Evolutionary conservation across 805 yeast species (phyloP).

Genomic region (Millerago galiae): DNA sequence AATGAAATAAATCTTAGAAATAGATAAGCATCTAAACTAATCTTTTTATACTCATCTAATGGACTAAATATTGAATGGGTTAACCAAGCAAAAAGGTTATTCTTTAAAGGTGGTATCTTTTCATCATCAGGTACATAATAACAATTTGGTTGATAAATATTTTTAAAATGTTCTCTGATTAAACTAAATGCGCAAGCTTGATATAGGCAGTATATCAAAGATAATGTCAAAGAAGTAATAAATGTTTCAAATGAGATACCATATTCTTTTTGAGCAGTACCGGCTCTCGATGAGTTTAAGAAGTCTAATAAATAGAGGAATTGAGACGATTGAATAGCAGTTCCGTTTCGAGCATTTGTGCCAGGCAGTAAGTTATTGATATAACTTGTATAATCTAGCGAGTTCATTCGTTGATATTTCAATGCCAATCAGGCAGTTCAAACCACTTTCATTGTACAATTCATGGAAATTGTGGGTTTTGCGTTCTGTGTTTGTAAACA

Average conservation of each 20-base stretch:
- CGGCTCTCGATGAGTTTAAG: slow-evolving; percentile 47
- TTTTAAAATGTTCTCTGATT: slow-evolving; percentile 29
- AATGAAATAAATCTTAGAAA: slow-evolving; percentile 56
- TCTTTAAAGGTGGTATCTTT: slow-evolving; percentile 31
- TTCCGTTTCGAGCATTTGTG: not conserved
- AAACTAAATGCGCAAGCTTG: slow-evolving; percentile 42
- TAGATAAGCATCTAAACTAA: slow-evolving; percentile 73
- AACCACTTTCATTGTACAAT: no score
- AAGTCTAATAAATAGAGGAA: slow-evolving; percentile 28
- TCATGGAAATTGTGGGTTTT: not conserved
- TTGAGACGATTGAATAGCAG: slow-evolving; percentile 10
- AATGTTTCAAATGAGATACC: slow-evolving; percentile 56
- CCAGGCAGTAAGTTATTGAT: no score
- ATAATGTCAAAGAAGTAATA: slow-evolving; percentile 46
- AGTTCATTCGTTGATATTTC: not conserved
- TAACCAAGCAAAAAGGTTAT: slow-evolving; percentile 54
- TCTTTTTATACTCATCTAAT: slow-evolving; percentile 36
- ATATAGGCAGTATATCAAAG: slow-evolving; percentile 44
- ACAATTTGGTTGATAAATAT: slow-evolving; percentile 52
- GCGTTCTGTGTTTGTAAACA: not conserved
- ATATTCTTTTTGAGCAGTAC: slow-evolving; percentile 49
- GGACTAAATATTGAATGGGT: slow-evolving; percentile 33
- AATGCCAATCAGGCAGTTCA: no score
- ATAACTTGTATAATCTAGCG: not conserved
- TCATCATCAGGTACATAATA: slow-evolving; percentile 33